Evolutionary conservation across 805 yeast genomes (phyloP), one percentile per base, ranked within the genome.

Genomic region (Cephaloascus albidus): DNA sequence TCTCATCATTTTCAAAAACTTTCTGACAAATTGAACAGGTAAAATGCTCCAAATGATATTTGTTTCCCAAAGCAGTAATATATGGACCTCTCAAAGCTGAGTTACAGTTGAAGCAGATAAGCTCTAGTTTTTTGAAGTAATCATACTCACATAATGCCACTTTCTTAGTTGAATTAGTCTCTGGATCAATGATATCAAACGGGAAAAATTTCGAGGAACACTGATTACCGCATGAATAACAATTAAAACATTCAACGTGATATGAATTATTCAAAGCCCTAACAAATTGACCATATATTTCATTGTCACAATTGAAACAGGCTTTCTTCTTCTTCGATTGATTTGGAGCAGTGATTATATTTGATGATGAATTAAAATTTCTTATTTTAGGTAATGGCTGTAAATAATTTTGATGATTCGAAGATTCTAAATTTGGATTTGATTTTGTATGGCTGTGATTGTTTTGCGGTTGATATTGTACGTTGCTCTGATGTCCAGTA

Each of bases 41-140:
- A 60, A 94, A 93, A 60, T 93, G 98, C 49, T 93, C 96, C 38
- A 90, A 81, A 53, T 93, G 97, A 57, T 87, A 93, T 53, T 90
- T 85, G 49, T 81, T 78, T 10, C 95, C 95, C 51, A 89, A 74
- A 0, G 97, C 97, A 1, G 96, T 89, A 42, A 89, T 88, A 60
- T 90, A 90, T 2, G 95, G 84, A 0, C 97, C 97, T 49, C 96
- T 65, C 38, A 94, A 68, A 3, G 96, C 95, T 19, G 73, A 75
- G 46, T 85, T 76, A 62, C 99, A 93, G 15, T 78, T 84, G 52
- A 72, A 74, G 54, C 99, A 93, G n/a, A 93, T 74, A 38, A 93
- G 70, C 41, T 85, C 84, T 41, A 88, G 73, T 48, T 95, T 74
- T 54, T 76, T 79, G 65, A 93, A 93, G 58, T 88, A 93, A 60